phyloP scores from a whole-genome alignment of 345 rosid genomes.

The Moringa oleifera region DNA sequence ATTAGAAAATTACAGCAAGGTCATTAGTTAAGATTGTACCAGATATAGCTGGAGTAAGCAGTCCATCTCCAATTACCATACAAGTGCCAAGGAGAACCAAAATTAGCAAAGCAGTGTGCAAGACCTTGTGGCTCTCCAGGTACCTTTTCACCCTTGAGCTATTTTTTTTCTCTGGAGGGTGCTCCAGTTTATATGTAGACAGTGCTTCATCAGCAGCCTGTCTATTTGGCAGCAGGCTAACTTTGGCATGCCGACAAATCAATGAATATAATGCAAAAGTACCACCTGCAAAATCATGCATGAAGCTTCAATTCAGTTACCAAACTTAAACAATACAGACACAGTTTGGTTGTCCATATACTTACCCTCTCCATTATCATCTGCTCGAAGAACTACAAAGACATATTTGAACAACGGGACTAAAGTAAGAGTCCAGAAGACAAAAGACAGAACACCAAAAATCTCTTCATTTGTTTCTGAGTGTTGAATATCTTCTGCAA shows the following conservation, averaged over 20 bases:
- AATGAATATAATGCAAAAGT: constrained; percentile 91
- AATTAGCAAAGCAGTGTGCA: constrained; percentile 87
- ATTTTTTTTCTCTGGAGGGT: constrained; percentile 56
- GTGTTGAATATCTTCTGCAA: constrained; percentile 93
- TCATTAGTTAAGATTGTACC: constrained; percentile 35
- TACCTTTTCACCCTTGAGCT: constrained; percentile 57
- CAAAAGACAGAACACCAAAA: constrained; percentile 85
- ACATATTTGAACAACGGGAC: constrained; percentile 91
- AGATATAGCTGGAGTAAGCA: constrained; percentile 97
- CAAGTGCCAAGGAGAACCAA: constrained; percentile 98
- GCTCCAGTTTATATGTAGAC: constrained; percentile 88
- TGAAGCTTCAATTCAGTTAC: background rate
- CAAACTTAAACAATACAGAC: too few relatives aligned
- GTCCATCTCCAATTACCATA: constrained; percentile 99
- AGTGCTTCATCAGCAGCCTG: constrained; percentile 94
- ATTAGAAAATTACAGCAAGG: background rate
- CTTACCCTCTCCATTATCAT: constrained; percentile 97
- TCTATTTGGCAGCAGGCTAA: constrained; percentile 90
- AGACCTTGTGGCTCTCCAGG: constrained; percentile 74
- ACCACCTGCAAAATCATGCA: constrained; percentile 55
- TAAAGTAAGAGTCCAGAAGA: constrained; percentile 98
- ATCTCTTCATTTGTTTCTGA: constrained; percentile 95
- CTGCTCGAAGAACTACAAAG: constrained; percentile 91
- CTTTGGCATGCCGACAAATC: constrained; percentile 91
- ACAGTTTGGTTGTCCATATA: background rate